phyloP scores from a whole-genome alignment of 129 eudicot species.

The Calendula officinalis region DNA sequence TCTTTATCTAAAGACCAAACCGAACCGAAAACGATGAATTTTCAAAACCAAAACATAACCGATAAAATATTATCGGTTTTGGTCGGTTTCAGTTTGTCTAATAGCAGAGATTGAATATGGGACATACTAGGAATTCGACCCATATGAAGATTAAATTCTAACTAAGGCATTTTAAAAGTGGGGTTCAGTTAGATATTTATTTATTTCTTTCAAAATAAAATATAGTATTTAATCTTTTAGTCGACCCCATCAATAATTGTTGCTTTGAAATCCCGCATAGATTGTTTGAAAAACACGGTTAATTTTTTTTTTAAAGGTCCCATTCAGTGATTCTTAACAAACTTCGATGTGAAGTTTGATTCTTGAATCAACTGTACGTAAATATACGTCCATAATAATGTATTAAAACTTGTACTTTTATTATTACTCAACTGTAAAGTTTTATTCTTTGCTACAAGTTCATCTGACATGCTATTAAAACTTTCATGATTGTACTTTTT shows the following conservation, averaged over 20 bases:
- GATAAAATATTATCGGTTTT: too few species aligned
- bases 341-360: constrained; percentile 17
- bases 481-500: too few species aligned
- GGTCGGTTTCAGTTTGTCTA: neutral
- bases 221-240: neutral
- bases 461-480: neutral
- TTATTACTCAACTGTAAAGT: neutral
- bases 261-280: constrained; percentile 27
- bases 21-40: too few species aligned
- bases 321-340: constrained; percentile 11
- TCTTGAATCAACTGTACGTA: neutral
- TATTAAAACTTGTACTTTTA: neutral
- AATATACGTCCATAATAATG: neutral
- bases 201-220: neutral
- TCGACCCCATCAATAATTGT: constrained; percentile 30
- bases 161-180: too few species aligned
- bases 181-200: neutral
- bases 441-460: neutral
- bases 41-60: too few species aligned
- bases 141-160: neutral
- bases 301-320: neutral
- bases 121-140: neutral
- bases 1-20: too few species aligned
- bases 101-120: neutral
- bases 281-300: constrained; percentile 25